A percentile compares a stretch with the other conserved stretches of the same genome.
These are phyloP conservation scores for Pyrenophora tritici-repentis DNA, from an alignment of 2,329 filamentous ascomycete species.

Conservation along the genomic window DNA sequence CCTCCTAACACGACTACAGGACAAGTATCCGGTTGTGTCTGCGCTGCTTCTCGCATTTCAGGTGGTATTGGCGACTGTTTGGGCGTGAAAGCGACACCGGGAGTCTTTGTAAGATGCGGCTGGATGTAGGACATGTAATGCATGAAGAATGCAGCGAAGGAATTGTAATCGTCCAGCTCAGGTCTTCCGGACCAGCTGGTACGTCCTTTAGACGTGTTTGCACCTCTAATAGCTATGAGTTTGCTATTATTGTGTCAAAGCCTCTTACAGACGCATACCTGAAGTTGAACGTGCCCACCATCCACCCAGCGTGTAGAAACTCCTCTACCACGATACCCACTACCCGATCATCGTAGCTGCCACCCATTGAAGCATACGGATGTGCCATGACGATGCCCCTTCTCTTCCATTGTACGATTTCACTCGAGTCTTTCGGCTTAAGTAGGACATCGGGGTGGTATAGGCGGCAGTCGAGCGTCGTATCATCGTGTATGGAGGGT, in stretches of 20 bases:
- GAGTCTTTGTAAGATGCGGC: slow-evolving; percentile 20
- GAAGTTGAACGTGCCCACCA: slow-evolving; percentile 92
- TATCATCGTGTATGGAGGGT: slow-evolving; percentile 81
- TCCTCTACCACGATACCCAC: slow-evolving; percentile 68
- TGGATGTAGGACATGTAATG: slow-evolving; percentile 69
- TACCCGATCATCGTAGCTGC: slow-evolving; percentile 80
- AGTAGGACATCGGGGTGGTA: slow-evolving; percentile 62
- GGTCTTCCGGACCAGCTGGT: slow-evolving; percentile 87
- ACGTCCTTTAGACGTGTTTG: slow-evolving; percentile 71
- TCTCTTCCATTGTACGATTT: slow-evolving; percentile 38
- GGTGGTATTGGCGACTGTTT: slow-evolving; percentile 13
- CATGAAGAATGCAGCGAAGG: slow-evolving; percentile 78
- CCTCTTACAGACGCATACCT: slow-evolving; percentile 58
- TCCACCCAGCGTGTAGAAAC: slow-evolving; percentile 70
- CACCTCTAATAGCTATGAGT: slow-evolving; percentile 65
- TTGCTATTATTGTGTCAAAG: neutral
- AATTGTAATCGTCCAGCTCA: slow-evolving; percentile 81
- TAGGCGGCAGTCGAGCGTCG: slow-evolving; percentile 76
- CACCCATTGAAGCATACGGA: slow-evolving; percentile 87
- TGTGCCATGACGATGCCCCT: slow-evolving; percentile 76
- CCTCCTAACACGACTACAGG: slow-evolving; percentile 68
- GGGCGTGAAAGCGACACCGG: slow-evolving; percentile 20
- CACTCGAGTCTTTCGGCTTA: slow-evolving; percentile 10
- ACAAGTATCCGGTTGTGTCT: slow-evolving; percentile 2
- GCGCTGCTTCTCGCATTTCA: neutral